Evolutionary conservation across 352 stramenopile genomes (phyloP), one percentile per base, ranked within the genome.

Genomic region (Thraustochytrium aureum): DNA sequence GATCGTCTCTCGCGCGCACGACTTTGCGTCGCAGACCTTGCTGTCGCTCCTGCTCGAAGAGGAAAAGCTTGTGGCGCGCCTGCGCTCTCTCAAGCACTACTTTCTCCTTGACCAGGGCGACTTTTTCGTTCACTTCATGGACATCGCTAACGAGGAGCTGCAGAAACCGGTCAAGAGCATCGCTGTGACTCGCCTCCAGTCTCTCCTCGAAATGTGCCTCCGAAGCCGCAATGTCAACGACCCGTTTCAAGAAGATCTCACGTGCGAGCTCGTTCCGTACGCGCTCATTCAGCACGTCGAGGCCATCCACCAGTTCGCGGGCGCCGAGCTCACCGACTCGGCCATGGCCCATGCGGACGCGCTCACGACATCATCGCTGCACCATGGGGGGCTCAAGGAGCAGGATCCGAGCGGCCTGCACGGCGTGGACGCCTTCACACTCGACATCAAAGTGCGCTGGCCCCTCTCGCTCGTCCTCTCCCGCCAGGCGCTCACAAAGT

Each of bases 31-130:
- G 67, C 84, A 85, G 2, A 88, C 87, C 41, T 83, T 96, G 7
- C 65, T 95, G 35, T 85, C 91, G 7, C 84, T 95, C 22, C 90
- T 95, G 50, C 82, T 94, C n/a, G 84, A 89, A 2, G 90, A 95
- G 45, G 89, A 94, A 47, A 89, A 95, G 69, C 74, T 96, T 5
- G 84, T 89, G 59, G 89, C 89, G 50, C 88, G 90, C 2, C 66
- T 96, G 12, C 81, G 86, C 30, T 94, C 93, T 20, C 87, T 99
- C 74, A 98, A 98, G 83, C 94, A 97, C 73, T 99, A 99, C 86
- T 99, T 99, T 65, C 86, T 99, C 4, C 93, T 99, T 85, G 94
- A 99, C 81, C 95, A 99, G 84, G 96, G 96, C 37, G 96, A 99
- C 81, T 98, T 99, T 75, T 97, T 99, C 72, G 91, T 98, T 17